Evolutionary conservation across 495 filamentous ascomycete genomes (phyloP).

Genomic region (Hypomontagnella monticulosa): DNA sequence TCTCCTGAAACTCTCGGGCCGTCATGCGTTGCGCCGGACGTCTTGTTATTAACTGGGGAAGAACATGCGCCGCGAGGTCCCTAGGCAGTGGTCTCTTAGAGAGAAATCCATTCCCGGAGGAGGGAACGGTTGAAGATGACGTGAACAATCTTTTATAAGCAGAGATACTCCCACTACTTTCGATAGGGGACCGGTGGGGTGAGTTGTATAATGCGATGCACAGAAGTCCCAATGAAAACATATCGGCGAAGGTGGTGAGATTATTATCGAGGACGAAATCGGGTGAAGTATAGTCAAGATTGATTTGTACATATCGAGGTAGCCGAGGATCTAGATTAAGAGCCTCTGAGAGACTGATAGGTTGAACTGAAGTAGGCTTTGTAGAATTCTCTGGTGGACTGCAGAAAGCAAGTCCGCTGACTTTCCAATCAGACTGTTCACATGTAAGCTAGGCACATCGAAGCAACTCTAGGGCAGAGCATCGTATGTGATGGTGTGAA

Average conservation of each 20-base stretch:
- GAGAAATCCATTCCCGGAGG: conserved; percentile 81
- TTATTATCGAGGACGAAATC: conserved; percentile 92
- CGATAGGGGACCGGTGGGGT: conserved; percentile 85
- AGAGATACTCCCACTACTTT: conserved; percentile 78
- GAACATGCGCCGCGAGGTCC: conserved; percentile 74
- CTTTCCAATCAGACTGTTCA: conserved; percentile 91
- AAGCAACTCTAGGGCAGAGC: too few relatives aligned
- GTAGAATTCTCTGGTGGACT: conserved; percentile 76
- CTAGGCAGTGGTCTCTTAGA: conserved; percentile 80
- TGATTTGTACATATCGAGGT: conserved; percentile 83
- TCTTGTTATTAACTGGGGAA: conserved; percentile 85
- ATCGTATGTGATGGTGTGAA: too few relatives aligned
- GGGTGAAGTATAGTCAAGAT: conserved; percentile 91
- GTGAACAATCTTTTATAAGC: conserved; percentile 84
- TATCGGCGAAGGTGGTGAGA: conserved; percentile 79
- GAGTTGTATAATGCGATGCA: conserved; percentile 92
- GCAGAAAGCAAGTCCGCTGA: conserved; percentile 90
- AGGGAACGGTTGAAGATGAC: conserved; percentile 79
- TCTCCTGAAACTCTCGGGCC: conserved; percentile 92
- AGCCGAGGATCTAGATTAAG: conserved; percentile 86
- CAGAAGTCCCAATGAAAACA: conserved; percentile 91
- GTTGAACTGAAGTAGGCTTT: conserved; percentile 72
- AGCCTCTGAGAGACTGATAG: conserved; percentile 83
- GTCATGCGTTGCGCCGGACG: conserved; percentile 86
- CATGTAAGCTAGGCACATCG: conserved; percentile 32